Percentiles rank a stretch among this genome's conserved stretches.
These are phyloP conservation scores for Periglandula ipomoeae DNA, from an alignment of 2,329 filamentous ascomycete genomes.

Conservation along the genomic window DNA sequence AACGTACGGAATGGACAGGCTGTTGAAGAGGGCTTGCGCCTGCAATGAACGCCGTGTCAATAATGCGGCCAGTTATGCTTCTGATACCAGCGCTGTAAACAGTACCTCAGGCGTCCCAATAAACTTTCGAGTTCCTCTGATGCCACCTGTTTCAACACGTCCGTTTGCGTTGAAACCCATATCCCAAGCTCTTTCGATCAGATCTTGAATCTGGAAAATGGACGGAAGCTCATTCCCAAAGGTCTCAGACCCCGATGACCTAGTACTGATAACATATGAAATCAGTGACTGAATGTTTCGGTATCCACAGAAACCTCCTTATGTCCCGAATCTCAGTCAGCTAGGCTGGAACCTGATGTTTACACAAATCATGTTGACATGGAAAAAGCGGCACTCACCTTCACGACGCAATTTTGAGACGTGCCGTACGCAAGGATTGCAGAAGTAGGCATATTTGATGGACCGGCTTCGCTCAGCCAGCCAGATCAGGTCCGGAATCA, in stretches of 20 bases:
- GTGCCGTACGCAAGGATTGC: slow-evolving; percentile 65
- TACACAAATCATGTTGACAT: neutral
- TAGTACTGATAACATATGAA: slow-evolving; percentile 61
- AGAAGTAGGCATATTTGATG: slow-evolving; percentile 68
- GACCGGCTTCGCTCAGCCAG: slow-evolving; percentile 52
- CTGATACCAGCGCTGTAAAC: neutral
- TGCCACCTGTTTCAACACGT: slow-evolving; percentile 74
- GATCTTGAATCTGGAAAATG: slow-evolving; percentile 74
- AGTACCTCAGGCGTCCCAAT: slow-evolving; percentile 83
- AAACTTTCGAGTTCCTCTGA: slow-evolving; percentile 83
- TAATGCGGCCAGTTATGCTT: neutral
- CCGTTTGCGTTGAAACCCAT: slow-evolving; percentile 68
- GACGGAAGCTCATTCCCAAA: slow-evolving; percentile 59
- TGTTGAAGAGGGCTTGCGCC: slow-evolving; percentile 71
- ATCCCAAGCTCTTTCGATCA: slow-evolving; percentile 85
- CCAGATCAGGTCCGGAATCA: slow-evolving; percentile 53
- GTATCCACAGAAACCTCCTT: slow-evolving; percentile 88
- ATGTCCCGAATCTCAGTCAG: neutral
- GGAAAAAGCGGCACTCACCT: slow-evolving; percentile 30
- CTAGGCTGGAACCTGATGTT: neutral
- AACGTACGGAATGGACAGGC: slow-evolving; percentile 56
- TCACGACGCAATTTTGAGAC: slow-evolving; percentile 75
- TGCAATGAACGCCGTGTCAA: slow-evolving; percentile 20
- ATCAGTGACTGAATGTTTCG: slow-evolving; percentile 88
- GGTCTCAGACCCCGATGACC: slow-evolving; percentile 45